Conservation (phyloP, 1,139 yeast species). For the Scheffersomyces segobiensis region DNA sequence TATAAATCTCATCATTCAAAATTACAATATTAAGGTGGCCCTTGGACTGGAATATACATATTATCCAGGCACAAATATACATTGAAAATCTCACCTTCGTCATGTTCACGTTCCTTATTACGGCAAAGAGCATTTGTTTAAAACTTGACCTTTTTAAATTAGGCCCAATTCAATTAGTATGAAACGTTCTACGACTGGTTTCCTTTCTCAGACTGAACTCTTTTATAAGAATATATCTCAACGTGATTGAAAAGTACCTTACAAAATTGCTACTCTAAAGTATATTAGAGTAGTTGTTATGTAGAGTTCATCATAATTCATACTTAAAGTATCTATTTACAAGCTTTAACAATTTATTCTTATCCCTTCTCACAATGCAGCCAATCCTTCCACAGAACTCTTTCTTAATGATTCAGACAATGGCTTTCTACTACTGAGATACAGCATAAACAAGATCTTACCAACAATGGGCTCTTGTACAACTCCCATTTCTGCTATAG, state of each 20-base stretch:
- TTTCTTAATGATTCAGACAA: constrained; percentile 39
- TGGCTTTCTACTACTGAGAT: constrained; percentile 62
- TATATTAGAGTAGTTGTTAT: too few species aligned
- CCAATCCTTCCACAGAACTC: constrained; percentile 34
- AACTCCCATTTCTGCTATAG: constrained; percentile 42
- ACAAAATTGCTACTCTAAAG: neutral
- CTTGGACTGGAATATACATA: too few species aligned
- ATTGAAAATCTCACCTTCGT: too few species aligned
- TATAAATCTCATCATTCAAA: neutral
- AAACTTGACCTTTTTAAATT: too few species aligned
- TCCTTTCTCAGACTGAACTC: too few species aligned
- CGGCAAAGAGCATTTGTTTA: too few species aligned
- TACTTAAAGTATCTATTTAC: neutral
- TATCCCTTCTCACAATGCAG: constrained; percentile 7
- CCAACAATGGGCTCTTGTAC: constrained; percentile 52
- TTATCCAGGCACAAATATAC: too few species aligned
- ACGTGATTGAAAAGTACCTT: neutral
- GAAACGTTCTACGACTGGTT: too few species aligned
- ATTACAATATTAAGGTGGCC: too few species aligned
- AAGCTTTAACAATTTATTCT: neutral
- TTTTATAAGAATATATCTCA: neutral
- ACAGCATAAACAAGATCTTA: constrained; percentile 57
- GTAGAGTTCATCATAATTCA: neutral
- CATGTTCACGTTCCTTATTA: too few species aligned
- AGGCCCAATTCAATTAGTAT: too few species aligned